Base-by-base conservation (phyloP, 2,329 filamentous ascomycete genomes). In the Pseudogymnoascus verrucosus region DNA sequence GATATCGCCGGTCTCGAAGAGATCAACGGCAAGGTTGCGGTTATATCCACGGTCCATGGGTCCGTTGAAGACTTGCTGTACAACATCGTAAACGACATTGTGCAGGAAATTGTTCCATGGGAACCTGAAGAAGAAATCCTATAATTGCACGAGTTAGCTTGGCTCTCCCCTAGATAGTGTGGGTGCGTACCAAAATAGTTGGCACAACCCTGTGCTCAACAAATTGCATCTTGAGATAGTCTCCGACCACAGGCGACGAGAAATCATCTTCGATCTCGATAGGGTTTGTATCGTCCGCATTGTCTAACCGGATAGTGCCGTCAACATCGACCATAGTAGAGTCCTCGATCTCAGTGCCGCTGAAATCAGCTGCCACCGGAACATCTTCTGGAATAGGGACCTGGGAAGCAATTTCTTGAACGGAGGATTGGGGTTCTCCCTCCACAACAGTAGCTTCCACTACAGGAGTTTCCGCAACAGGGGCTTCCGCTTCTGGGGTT, bases 91-190 rank as follows among this genome's bases (percentile, higher is more conserved):
- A 59, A 99, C 95, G 47, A 99, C 95, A 72, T 99, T 99, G 77
- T 99, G 95, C 51, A 99, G 83, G 73, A 99, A 99, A 75, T 99
- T 99, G 77, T 99, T 99, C 95, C 95, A 99, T 1, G 95, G 93
- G 72, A 98, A 99, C 65, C 89, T 87, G 80, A 99, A 99, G 78
- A 99, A 99, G 79, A 98, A 98, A 64, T 92, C 90, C 91, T 96
- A 68, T 10, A 34, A 57, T 57, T 34, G 51, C 28, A 64, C 31
- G 34, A 26, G 47, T 72, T 66, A 67, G 64, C 71, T 66, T 51
- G 59, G 19, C 19, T 21, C 28, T 23, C 23, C 62, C 37, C 31
- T 5, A 12, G 3, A 2, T 34, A 12, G 39, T 61, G 21, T 12
- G 64, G 5, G 8, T 40, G 78, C 89, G 82, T 82, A 96, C 92